Evolutionary conservation across 768 basidiomycete genomes (phyloP), one percentile per base, ranked within the genome.

Genomic region (Infundibulicybe gibba): DNA sequence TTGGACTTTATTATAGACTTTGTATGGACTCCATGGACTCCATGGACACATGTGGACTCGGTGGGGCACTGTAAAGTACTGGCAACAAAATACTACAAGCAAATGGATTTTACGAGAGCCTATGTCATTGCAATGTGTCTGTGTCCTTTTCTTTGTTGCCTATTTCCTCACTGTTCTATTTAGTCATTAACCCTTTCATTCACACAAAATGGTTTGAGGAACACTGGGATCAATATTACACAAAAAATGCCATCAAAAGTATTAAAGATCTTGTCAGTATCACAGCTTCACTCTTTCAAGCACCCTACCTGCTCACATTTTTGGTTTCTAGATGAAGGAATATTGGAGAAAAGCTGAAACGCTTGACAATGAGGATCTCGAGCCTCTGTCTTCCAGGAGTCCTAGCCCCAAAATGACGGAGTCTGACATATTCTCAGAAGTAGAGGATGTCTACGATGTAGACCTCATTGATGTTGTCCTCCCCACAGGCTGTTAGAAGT

Each of bases 161-260:
- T 39, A n/a, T 39, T 31, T 32, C 20, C 6, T 4, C 16, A n/a
- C n/a, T n/a, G n/a, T 11, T 4, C 34, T 33, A 17, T n/a, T 32
- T 41, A 55, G 56, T 58, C 45, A 42, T 58, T 5, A 50, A 58
- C 43, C 54, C 54, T 6, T 34, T 16, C 17, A 49, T 56, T 19
- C 49, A 47, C 3, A 12, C 54, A 33, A 32, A 34, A 0, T 58
- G 56, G 56, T 45, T 58, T 20, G 1, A 35, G 20, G 40, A 49
- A 19, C 47, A 56, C 33, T 58, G 56, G 56, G 54, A 44, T 14
- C 13, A 41, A n/a, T 31, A 45, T 13, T 54, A 38, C 20, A 25
- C 49, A 15, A 37, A 25, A 31, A 42, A 51, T 3, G 49, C 54
- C n/a, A 47, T 47, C 30, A 40, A 30, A 19, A 43, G 40, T 9